Conservation (phyloP, 768 basidiomycete species). For the Rhodosporidiobolus sp. region DNA sequence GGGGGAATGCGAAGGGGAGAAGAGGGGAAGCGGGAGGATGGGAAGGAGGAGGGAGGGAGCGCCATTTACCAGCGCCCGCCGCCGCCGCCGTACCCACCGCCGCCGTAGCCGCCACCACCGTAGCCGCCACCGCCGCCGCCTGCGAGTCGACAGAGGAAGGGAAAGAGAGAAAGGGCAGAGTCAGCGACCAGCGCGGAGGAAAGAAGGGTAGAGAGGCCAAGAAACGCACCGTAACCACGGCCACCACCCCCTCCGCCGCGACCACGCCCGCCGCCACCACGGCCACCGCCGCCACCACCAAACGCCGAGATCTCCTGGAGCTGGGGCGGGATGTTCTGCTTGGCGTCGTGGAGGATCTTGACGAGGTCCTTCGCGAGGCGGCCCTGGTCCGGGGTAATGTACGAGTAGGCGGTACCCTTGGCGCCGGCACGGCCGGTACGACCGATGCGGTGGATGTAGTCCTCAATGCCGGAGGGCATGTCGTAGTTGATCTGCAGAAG, state of each 20-base stretch:
- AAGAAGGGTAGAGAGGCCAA: background rate
- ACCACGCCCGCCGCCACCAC: conserved; percentile 24
- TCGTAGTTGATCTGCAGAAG: conserved; percentile 67
- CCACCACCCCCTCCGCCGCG: conserved; percentile 7
- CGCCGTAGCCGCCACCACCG: conserved; percentile 3
- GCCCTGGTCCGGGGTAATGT: conserved; percentile 78
- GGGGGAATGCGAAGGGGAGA: too few species aligned
- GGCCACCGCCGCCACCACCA: conserved; percentile 44
- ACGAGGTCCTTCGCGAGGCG: conserved; percentile 61
- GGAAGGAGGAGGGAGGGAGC: too few species aligned
- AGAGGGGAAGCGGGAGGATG: too few species aligned
- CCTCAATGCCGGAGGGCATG: conserved; percentile 68
- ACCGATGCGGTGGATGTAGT: conserved; percentile 89
- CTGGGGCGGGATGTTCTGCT: conserved; percentile 78
- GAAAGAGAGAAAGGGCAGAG: background rate
- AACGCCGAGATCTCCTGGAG: conserved; percentile 58
- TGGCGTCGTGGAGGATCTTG: conserved; percentile 78
- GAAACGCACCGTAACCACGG: background rate
- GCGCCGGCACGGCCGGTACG: conserved; percentile 77
- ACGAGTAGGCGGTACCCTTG: conserved; percentile 60
- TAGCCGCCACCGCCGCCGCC: background rate
- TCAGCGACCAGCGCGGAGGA: background rate
- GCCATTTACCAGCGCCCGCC: background rate
- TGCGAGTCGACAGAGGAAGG: background rate
- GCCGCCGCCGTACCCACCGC: background rate